Percentiles rank a stretch among this genome's conserved stretches.
These are phyloP conservation scores for Yamadazyma spencermartinsiae DNA, from an alignment of 1,139 yeast species.

Conservation along the genomic window DNA sequence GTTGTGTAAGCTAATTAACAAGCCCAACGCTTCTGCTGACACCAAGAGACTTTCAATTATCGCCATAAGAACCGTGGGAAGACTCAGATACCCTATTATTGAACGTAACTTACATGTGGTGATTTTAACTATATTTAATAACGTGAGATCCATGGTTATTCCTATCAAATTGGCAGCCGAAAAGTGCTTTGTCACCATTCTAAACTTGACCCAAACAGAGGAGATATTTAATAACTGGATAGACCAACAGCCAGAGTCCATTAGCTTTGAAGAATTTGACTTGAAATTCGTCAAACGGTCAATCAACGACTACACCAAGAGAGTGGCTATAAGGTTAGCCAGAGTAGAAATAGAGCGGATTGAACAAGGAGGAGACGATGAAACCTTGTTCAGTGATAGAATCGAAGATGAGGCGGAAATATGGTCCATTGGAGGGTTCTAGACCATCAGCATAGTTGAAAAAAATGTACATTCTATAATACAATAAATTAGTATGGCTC, in stretches of 20 bases:
- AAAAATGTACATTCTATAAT: constrained; percentile 2
- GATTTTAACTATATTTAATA: constrained; percentile 74
- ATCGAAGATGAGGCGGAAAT: constrained; percentile 84
- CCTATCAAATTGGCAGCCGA: constrained; percentile 96
- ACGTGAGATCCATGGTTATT: constrained; percentile 81
- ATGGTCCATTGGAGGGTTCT: constrained; percentile 83
- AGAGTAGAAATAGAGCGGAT: constrained; percentile 82
- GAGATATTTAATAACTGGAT: constrained; percentile 70
- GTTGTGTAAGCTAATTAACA: constrained; percentile 48
- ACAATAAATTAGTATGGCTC: not conserved
- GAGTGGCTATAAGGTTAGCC: constrained; percentile 85
- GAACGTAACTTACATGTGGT: constrained; percentile 55
- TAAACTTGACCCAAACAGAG: constrained; percentile 72
- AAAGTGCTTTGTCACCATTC: constrained; percentile 76
- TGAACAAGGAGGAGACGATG: constrained; percentile 89
- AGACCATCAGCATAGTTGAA: constrained; percentile 15
- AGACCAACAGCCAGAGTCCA: constrained; percentile 24
- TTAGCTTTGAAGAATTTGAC: constrained; percentile 41
- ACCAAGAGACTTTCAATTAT: constrained; percentile 79
- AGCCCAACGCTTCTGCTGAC: constrained; percentile 70
- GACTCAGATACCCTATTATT: constrained; percentile 54
- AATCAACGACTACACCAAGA: constrained; percentile 80
- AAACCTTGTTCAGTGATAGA: constrained; percentile 79
- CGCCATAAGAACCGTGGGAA: constrained; percentile 71
- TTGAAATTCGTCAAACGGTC: constrained; percentile 66